Base-by-base conservation (phyloP, 768 basidiomycete species). In the Melanogaster broomeanus region DNA sequence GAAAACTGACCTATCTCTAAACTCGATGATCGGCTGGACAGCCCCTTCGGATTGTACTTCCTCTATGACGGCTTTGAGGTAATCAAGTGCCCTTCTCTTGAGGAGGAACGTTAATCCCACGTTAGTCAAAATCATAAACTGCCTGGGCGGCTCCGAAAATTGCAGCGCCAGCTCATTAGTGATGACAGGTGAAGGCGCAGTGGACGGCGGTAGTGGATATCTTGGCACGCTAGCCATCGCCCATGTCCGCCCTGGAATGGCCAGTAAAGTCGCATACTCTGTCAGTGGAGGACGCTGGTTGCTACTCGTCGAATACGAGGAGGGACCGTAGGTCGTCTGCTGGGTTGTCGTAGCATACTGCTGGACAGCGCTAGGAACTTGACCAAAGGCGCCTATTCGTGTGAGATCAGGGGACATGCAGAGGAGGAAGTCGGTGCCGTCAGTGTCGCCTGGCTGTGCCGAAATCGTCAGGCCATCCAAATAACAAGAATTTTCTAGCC, bases 111-210 rank as follows among this genome's bases (percentile, higher is more conserved):
- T 88, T 53, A 97, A 67, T 5, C 93, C 94, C 16, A 85, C 86
- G 60, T 93, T 95, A 22, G 88, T 93, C 52, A 98, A 71, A 51
- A 98, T 80, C 77, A 98, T 83, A 66, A 94, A 96, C 61, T 92
- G 87, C 42, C 79, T 77, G 19, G 88, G 76, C 11, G 79, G 74
- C 51, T 88, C 84, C n/a, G 81, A 82, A 61, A 89, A 87, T 65
- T 95, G 91, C 18, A 82, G 80, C 0, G 87, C 88, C 35, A 96
- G 74, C 71, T 96, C 93, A 61, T 94, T 93, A 44, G 80, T 83
- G 28, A 80, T 71, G 2, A 79, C 72, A 12, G 86, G 84, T 2
- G 74, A 69, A 25, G 84, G 79, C 8, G 67, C 60, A 1, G 68
- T 55, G 31, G 67, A 65, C 12, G 81, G 75, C 0, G 66, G 53